A percentile compares a stretch with the other conserved stretches of the same genome.
Conservation (phyloP, 495 filamentous ascomycete genomes). For the Penicillium steckii region DNA sequence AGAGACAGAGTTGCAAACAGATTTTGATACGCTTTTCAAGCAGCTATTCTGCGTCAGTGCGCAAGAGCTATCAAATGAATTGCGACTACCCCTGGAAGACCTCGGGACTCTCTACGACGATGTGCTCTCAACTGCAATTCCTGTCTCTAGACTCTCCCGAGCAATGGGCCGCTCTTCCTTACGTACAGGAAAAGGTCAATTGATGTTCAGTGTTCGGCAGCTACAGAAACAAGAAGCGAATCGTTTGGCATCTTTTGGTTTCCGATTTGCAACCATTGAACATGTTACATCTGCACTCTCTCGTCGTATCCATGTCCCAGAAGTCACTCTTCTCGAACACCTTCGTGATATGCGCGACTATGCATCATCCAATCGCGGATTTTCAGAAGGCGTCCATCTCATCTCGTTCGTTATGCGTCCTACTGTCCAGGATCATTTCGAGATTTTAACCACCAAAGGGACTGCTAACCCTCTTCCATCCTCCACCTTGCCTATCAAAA, state of each 20-base stretch:
- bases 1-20: conserved; percentile 41
- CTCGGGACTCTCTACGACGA: conserved; percentile 78
- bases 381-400: conserved; percentile 69
- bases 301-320: conserved; percentile 67
- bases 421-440: conserved; percentile 64
- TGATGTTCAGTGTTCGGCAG: conserved; percentile 77
- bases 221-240: conserved; percentile 56
- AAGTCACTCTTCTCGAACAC: conserved; percentile 49
- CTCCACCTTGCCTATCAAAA: conserved; percentile 54
- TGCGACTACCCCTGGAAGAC: conserved; percentile 59
- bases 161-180: conserved; percentile 36
- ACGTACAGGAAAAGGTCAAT: conserved; percentile 62
- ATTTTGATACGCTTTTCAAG: conserved; percentile 78
- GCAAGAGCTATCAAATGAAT: conserved; percentile 62
- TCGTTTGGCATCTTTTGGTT: conserved; percentile 69
- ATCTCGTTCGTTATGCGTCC: conserved; percentile 74
- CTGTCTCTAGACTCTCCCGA: conserved; percentile 33
- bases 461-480: conserved; percentile 67
- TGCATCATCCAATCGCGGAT: conserved; percentile 46
- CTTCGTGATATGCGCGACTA: conserved; percentile 63
- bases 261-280: conserved; percentile 66
- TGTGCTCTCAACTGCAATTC: conserved; percentile 64
- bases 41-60: conserved; percentile 84
- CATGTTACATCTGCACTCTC: conserved; percentile 69
- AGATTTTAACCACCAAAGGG: conserved; percentile 67